Percentiles rank a stretch among this genome's conserved stretches.
Conservation (phyloP, 176 grass and related monocot genomes). For the Coix lacrymajobi region DNA sequence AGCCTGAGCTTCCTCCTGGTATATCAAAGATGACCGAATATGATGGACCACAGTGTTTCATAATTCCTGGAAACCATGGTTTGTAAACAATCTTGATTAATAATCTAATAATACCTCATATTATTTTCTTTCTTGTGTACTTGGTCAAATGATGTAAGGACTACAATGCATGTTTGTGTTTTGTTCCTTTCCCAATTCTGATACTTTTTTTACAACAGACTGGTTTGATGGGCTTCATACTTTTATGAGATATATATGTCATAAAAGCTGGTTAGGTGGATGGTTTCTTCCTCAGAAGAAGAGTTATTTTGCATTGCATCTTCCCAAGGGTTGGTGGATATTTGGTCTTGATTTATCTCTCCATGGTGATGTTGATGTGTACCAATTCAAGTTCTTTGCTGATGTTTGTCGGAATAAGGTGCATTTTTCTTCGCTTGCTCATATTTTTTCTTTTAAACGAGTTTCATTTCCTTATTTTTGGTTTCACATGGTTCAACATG, state of each 20-base stretch:
- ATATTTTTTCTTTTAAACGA: neutral
- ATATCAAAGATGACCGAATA: slow-evolving; percentile 70
- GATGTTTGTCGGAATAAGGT: slow-evolving; percentile 81
- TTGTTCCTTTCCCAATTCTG: slow-evolving; percentile 14
- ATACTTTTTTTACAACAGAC: slow-evolving; percentile 40
- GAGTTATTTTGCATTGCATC: slow-evolving; percentile 94
- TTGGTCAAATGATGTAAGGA: slow-evolving; percentile 6
- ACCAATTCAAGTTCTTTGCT: slow-evolving; percentile 93
- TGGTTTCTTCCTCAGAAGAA: slow-evolving; percentile 96
- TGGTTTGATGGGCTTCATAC: slow-evolving; percentile 97
- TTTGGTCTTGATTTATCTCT: slow-evolving; percentile 98
- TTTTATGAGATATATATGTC: slow-evolving; percentile 94
- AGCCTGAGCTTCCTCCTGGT: slow-evolving; percentile 76
- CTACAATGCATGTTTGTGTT: slow-evolving; percentile 16
- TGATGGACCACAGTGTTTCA: slow-evolving; percentile 85
- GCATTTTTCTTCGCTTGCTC: slow-evolving; percentile 5
- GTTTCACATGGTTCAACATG: neutral
- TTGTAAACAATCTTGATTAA: slow-evolving; percentile 30
- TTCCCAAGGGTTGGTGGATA: slow-evolving; percentile 91
- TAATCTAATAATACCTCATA: slow-evolving; percentile 21
- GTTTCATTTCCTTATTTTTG: neutral
- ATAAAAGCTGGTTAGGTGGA: slow-evolving; percentile 94
- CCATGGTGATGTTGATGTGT: slow-evolving; percentile 91
- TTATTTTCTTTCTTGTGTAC: neutral
- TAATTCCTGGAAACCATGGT: slow-evolving; percentile 98